Percentiles rank a stretch among this genome's conserved stretches.
phyloP scores from a whole-genome alignment of 169 alveolate species.

The Miamiensis avidus region DNA sequence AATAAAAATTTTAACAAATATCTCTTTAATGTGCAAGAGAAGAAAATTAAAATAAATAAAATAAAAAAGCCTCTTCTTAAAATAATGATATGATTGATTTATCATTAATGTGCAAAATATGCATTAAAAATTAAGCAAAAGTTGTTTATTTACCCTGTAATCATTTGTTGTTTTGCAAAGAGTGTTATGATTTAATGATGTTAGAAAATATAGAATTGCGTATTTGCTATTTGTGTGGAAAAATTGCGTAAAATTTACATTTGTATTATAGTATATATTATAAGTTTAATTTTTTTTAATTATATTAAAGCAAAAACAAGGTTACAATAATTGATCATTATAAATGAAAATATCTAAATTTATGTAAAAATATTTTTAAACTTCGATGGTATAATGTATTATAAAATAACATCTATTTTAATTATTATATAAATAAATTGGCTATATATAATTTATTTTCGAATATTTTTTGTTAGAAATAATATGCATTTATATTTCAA shows the following conservation, averaged over 20 bases:
- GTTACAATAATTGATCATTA: background rate
- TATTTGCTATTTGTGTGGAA: background rate
- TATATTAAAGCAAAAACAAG: background rate
- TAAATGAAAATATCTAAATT: too few relatives aligned
- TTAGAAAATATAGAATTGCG: background rate
- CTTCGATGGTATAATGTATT: too few relatives aligned
- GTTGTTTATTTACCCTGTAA: background rate
- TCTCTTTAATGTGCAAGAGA: background rate
- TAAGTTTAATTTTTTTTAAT: too few relatives aligned
- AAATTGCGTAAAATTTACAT: background rate
- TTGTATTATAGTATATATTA: too few relatives aligned
- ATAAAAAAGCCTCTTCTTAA: background rate
- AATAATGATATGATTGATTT: background rate
- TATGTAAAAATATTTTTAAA: too few relatives aligned
- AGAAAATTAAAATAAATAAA: too few relatives aligned
- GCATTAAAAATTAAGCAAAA: background rate
- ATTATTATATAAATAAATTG: too few relatives aligned
- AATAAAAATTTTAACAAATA: too few relatives aligned
- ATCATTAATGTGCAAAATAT: background rate
- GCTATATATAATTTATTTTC: too few relatives aligned
- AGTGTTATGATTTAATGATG: background rate
- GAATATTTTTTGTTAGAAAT: too few relatives aligned
- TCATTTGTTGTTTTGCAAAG: background rate
- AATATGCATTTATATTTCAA: too few relatives aligned
- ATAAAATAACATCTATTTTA: too few relatives aligned